A percentile compares a stretch with the other conserved stretches of the same genome.
phyloP scores from a whole-genome alignment of 495 filamentous ascomycete species.

The Terfezia claveryi region DNA sequence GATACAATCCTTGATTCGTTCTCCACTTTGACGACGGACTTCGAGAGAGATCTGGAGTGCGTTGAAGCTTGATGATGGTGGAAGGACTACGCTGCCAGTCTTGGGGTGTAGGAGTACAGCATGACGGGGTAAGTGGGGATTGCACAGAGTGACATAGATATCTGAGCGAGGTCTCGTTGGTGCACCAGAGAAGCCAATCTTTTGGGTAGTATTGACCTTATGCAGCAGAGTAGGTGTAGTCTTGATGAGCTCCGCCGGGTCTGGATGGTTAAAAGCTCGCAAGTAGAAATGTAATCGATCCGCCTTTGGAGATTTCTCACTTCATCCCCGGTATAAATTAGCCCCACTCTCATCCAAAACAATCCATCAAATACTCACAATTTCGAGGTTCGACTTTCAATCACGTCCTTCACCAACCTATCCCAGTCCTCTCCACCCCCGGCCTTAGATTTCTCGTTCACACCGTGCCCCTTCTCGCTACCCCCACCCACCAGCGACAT shows the following conservation, averaged over 20 bases:
- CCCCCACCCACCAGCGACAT: conserved; percentile 13
- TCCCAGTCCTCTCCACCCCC: conserved; percentile 42
- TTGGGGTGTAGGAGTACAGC: conserved; percentile 61
- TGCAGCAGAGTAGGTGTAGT: conserved; percentile 76
- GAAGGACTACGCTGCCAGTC: conserved; percentile 48
- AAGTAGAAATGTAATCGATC: conserved; percentile 57
- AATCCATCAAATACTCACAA: conserved; percentile 24
- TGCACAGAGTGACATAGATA: conserved; percentile 72
- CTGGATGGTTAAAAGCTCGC: conserved; percentile 48
- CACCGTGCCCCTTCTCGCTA: conserved; percentile 1
- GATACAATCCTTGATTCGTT: conserved; percentile 67
- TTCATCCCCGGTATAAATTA: background rate
- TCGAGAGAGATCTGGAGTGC: conserved; percentile 82
- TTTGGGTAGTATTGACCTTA: conserved; percentile 51
- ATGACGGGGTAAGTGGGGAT: conserved; percentile 50
- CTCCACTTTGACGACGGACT: conserved; percentile 53
- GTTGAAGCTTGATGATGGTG: conserved; percentile 34
- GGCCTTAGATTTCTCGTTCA: background rate
- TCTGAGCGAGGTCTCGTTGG: conserved; percentile 73
- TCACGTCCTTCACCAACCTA: conserved; percentile 46
- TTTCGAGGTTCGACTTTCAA: conserved; percentile 46
- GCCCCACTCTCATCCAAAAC: background rate
- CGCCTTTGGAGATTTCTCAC: conserved; percentile 40
- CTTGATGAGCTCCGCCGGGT: conserved; percentile 58
- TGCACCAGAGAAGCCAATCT: conserved; percentile 88